phyloP scores from a whole-genome alignment of 73 alveolate genomes.

The Uronychia binucleata region DNA sequence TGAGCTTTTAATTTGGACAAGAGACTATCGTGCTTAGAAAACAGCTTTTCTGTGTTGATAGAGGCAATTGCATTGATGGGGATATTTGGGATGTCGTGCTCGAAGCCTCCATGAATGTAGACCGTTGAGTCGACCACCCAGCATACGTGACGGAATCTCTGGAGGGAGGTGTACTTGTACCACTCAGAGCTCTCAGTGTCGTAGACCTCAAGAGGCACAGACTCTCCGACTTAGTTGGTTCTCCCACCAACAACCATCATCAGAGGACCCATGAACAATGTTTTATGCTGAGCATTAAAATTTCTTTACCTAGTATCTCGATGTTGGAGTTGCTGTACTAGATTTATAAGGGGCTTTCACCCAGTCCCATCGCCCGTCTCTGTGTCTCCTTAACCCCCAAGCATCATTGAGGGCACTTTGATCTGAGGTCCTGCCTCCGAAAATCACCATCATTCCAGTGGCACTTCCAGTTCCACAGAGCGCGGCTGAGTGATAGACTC shows the following conservation, averaged over 20 bases:
- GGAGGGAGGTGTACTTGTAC: conserved; percentile 83
- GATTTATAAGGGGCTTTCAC: conserved; percentile 91
- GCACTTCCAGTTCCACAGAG: conserved; percentile 93
- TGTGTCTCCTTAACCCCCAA: conserved; percentile 96
- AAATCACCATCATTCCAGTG: conserved; percentile 92
- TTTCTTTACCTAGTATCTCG: too few relatives aligned
- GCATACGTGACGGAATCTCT: conserved; percentile 92
- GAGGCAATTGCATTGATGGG: conserved; percentile 86
- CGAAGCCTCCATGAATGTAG: conserved; percentile 95
- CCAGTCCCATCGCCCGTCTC: conserved; percentile 99
- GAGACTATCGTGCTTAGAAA: conserved; percentile 73
- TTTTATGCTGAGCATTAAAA: conserved; percentile 90
- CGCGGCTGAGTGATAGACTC: conserved; percentile 94
- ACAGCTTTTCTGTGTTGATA: conserved; percentile 77
- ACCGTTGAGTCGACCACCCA: conserved; percentile 88
- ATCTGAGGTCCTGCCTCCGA: conserved; percentile 95
- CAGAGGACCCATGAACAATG: conserved; percentile 79
- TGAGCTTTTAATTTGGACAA: conserved; percentile 65
- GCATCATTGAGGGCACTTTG: conserved; percentile 89
- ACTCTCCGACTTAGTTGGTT: conserved; percentile 87
- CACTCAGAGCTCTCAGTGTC: conserved; percentile 96
- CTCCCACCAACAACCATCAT: conserved; percentile 96
- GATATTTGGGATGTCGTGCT: conserved; percentile 88
- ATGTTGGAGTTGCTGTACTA: conserved; percentile 77
- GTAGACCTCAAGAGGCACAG: conserved; percentile 87